These are phyloP conservation scores for Huiozyma naganishii DNA, from an alignment of 805 yeast species.

Conservation along the genomic window DNA sequence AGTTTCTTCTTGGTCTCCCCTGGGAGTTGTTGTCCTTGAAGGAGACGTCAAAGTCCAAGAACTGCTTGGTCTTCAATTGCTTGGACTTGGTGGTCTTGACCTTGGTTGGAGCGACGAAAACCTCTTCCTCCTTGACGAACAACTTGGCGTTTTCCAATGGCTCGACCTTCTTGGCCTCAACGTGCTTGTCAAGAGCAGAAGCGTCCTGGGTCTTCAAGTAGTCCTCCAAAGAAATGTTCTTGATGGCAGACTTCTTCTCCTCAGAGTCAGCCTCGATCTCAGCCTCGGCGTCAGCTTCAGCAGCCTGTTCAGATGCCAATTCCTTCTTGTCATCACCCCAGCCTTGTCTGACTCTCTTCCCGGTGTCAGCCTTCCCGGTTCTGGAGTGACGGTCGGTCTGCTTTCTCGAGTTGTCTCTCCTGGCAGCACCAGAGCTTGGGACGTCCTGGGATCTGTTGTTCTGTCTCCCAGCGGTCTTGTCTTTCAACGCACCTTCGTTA, in stretches of 20 bases:
- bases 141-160: constrained; percentile 39
- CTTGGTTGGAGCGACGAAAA: constrained; percentile 47
- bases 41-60: constrained; percentile 62
- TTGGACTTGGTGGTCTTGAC: constrained; percentile 61
- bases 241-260: constrained; percentile 31
- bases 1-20: constrained; percentile 23
- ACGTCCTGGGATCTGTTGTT: constrained; percentile 40
- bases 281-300: constrained; percentile 54
- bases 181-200: constrained; percentile 40
- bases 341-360: constrained; percentile 72
- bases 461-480: constrained; percentile 58
- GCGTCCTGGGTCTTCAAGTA: constrained; percentile 61
- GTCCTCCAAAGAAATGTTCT: constrained; percentile 64
- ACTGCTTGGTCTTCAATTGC: constrained; percentile 71
- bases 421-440: constrained; percentile 43
- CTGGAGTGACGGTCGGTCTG: constrained; percentile 76
- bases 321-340: constrained; percentile 78
- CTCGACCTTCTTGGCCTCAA: constrained; percentile 27
- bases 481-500: constrained; percentile 79
- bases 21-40: constrained; percentile 41
- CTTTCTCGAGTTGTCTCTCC: constrained; percentile 44
- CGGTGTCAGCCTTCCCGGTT: constrained; percentile 73
- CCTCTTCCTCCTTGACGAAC: constrained; percentile 55
- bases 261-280: constrained; percentile 44
- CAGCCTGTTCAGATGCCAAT: constrained; percentile 53